A percentile compares a stretch with the other conserved stretches of the same genome.
Evolutionary conservation across 768 basidiomycete genomes (phyloP).

Genomic region (Leucocoprinus sp.): DNA sequence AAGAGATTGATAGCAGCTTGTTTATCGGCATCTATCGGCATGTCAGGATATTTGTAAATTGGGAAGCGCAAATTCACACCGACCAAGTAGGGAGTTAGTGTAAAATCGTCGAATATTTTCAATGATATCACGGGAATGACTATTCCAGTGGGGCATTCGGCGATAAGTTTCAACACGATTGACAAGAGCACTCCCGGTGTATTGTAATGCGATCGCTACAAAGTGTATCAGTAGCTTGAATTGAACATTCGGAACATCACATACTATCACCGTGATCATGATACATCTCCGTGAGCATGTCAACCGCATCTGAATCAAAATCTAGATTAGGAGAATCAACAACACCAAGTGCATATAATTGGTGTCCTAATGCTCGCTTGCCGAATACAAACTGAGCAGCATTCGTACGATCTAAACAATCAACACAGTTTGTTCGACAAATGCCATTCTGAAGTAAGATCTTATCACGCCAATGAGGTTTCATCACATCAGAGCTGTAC

Average conservation of each 20-base stretch:
- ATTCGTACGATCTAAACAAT: conserved; percentile 94
- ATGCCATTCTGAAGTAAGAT: conserved; percentile 89
- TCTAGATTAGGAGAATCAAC: conserved; percentile 77
- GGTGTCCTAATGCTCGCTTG: conserved; percentile 89
- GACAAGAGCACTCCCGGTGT: conserved; percentile 93
- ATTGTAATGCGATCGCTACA: conserved; percentile 87
- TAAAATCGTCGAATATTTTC: conserved; percentile 94
- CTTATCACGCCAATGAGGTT: conserved; percentile 43
- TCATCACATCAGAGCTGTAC: conserved; percentile 19
- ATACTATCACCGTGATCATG: conserved; percentile 94
- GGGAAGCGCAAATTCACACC: background rate
- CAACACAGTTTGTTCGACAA: conserved; percentile 92
- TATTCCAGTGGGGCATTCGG: conserved; percentile 94
- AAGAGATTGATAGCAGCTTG: conserved; percentile 98
- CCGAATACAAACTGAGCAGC: conserved; percentile 97
- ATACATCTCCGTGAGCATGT: conserved; percentile 98
- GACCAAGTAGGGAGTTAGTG: conserved; percentile 86
- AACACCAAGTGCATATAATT: conserved; percentile 89
- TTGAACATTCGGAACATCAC: conserved; percentile 21
- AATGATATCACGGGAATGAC: conserved; percentile 92
- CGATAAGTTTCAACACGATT: conserved; percentile 96
- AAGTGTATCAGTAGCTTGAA: conserved; percentile 1
- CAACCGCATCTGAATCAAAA: conserved; percentile 91
- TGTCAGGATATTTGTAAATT: background rate
- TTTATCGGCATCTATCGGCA: conserved; percentile 81